Evolutionary conservation across 305 asterid species (phyloP).

Genomic region (Fraxinus ornus): DNA sequence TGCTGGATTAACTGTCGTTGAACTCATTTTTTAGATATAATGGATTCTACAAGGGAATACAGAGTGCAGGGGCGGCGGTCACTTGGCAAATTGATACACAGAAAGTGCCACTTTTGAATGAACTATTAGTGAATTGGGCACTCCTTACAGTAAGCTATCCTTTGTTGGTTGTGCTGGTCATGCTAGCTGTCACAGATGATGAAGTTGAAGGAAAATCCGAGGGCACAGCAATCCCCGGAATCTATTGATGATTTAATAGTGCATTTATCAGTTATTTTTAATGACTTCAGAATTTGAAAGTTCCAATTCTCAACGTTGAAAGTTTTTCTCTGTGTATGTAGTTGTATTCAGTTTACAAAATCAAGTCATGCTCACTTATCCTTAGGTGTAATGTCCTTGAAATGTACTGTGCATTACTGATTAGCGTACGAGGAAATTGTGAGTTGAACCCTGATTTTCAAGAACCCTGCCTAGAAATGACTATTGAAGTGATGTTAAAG

Average conservation of each 20-base stretch:
- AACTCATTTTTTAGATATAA: conserved; percentile 44
- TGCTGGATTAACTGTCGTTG: neutral
- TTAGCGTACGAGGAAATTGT: neutral
- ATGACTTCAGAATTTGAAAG: conserved; percentile 6
- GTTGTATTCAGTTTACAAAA: neutral
- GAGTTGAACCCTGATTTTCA: neutral
- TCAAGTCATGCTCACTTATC: neutral
- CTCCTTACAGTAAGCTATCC: conserved; percentile 77
- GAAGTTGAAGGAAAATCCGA: conserved; percentile 37
- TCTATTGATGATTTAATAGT: conserved; percentile 29
- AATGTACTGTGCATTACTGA: neutral
- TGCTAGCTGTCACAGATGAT: conserved; percentile 72
- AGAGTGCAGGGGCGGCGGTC: conserved; percentile 91
- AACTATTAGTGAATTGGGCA: conserved; percentile 69
- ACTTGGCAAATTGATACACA: conserved; percentile 91
- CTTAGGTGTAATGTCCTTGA: neutral
- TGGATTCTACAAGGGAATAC: conserved; percentile 93
- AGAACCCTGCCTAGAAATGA: neutral
- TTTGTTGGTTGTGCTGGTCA: conserved; percentile 53
- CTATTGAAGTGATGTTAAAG: neutral
- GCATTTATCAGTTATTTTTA: conserved; percentile 9
- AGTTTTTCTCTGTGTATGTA: neutral
- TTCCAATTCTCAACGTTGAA: neutral
- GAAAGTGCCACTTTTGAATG: conserved; percentile 51
- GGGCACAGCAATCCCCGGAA: conserved; percentile 34